Evolutionary conservation across 352 stramenopile genomes (phyloP).

Genomic region (Pythium oligandrum): DNA sequence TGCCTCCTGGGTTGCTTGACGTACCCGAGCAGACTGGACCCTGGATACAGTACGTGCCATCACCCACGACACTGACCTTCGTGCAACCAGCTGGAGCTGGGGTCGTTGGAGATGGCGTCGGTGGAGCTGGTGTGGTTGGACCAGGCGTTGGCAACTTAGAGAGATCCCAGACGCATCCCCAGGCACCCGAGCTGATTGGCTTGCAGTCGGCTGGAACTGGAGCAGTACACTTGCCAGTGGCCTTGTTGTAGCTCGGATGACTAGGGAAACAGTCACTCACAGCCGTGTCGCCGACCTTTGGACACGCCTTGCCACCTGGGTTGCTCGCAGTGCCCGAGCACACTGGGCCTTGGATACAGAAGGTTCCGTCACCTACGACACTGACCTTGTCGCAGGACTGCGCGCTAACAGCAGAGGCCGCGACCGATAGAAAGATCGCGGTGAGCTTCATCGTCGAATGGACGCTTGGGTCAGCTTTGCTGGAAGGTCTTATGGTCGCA

Average conservation of each 20-base stretch:
- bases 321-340: no score
- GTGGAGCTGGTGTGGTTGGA: not conserved
- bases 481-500: not conserved
- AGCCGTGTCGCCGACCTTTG: no score
- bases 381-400: not conserved
- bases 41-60: constrained; percentile 28
- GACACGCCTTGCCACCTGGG: no score
- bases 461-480: not conserved
- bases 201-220: constrained; percentile 2
- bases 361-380: no score
- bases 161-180: constrained; percentile 1
- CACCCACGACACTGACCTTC: constrained; percentile 24
- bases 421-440: not conserved
- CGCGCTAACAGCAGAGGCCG: not conserved
- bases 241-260: no score
- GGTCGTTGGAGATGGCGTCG: not conserved
- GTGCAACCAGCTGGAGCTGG: not conserved
- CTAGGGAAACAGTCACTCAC: no score
- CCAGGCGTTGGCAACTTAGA: not conserved
- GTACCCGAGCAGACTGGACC: constrained; percentile 22
- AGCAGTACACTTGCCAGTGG: not conserved
- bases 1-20: constrained; percentile 5
- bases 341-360: no score
- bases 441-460: constrained; percentile 6
- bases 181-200: no score